A percentile compares a stretch with the other conserved stretches of the same genome.
phyloP scores from a whole-genome alignment of 1,139 yeast species.

The Candida albicans region DNA sequence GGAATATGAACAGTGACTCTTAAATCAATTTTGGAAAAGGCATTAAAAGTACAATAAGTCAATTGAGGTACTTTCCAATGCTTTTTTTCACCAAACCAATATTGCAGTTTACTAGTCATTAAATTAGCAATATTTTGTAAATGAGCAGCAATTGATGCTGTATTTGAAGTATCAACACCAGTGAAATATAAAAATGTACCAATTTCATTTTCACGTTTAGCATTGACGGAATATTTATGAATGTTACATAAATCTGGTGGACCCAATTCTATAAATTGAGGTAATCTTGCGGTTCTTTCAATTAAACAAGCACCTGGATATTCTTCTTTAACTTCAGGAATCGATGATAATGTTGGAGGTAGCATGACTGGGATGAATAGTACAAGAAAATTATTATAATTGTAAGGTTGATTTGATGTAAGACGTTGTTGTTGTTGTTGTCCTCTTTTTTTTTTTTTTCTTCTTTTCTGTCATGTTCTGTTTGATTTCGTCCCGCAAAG shows the following conservation, averaged over 20 bases:
- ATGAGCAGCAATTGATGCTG: slow-evolving; percentile 68
- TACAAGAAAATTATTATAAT: background rate
- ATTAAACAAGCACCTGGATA: slow-evolving; percentile 49
- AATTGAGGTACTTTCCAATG: slow-evolving; percentile 78
- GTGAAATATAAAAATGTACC: slow-evolving; percentile 59
- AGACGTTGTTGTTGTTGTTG: background rate
- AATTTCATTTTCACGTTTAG: slow-evolving; percentile 38
- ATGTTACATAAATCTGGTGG: slow-evolving; percentile 89
- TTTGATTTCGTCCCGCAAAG: background rate
- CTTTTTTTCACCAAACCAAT: slow-evolving; percentile 66
- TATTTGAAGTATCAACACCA: slow-evolving; percentile 57
- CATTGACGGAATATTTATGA: slow-evolving; percentile 46
- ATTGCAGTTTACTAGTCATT: slow-evolving; percentile 53
- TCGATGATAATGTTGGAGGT: slow-evolving; percentile 44
- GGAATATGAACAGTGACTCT: slow-evolving; percentile 71
- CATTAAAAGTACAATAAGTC: slow-evolving; percentile 45
- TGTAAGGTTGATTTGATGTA: background rate
- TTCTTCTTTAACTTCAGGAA: slow-evolving; percentile 55
- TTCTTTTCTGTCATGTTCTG: background rate
- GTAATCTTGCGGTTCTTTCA: slow-evolving; percentile 54
- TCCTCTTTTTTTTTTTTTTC: slow-evolving; percentile 3
- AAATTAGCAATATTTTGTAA: slow-evolving; percentile 75
- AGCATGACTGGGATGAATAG: slow-evolving; percentile 26
- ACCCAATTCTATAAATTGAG: slow-evolving; percentile 59
- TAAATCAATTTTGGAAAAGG: slow-evolving; percentile 67